These are phyloP conservation scores for Cadophora malorum DNA, from an alignment of 2,329 filamentous ascomycete species.

Conservation along the genomic window DNA sequence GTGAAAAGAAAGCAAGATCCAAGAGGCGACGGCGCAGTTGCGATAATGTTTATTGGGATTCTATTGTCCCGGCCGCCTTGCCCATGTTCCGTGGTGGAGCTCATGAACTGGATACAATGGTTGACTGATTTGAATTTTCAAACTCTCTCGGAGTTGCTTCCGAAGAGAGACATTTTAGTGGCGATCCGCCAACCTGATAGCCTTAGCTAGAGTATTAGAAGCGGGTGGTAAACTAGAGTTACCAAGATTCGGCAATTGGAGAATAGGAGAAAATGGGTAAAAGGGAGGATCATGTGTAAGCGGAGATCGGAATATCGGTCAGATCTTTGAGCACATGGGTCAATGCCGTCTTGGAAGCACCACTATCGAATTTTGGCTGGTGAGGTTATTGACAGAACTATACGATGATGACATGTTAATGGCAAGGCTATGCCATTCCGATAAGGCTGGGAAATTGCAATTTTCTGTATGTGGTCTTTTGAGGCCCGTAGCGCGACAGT, in stretches of 20 bases:
- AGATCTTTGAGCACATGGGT: neutral
- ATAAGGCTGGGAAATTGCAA: conserved; percentile 22
- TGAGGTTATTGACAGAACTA: conserved; percentile 13
- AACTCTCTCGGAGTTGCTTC: conserved; percentile 17
- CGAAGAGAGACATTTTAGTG: neutral
- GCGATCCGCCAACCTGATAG: conserved; percentile 5
- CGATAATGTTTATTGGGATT: neutral
- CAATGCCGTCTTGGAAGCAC: conserved; percentile 7
- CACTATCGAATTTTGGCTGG: conserved; percentile 21
- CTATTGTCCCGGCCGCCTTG: neutral
- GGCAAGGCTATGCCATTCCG: conserved; percentile 19
- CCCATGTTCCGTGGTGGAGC: neutral
- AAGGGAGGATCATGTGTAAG: conserved; percentile 21
- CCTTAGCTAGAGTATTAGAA: neutral
- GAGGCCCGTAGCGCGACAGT: conserved; percentile 8
- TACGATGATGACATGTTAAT: conserved; percentile 1
- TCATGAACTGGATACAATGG: neutral
- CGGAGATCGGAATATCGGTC: neutral
- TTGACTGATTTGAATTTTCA: conserved; percentile 19
- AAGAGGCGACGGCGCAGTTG: neutral
- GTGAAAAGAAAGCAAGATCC: neutral
- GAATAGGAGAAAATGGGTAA: conserved; percentile 21
- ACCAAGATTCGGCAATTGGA: conserved; percentile 11
- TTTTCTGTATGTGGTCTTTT: conserved; percentile 17
- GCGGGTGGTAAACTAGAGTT: neutral